Evolutionary conservation across 176 grass and related monocot genomes (phyloP).

Genomic region (Eragrostis nindensis): DNA sequence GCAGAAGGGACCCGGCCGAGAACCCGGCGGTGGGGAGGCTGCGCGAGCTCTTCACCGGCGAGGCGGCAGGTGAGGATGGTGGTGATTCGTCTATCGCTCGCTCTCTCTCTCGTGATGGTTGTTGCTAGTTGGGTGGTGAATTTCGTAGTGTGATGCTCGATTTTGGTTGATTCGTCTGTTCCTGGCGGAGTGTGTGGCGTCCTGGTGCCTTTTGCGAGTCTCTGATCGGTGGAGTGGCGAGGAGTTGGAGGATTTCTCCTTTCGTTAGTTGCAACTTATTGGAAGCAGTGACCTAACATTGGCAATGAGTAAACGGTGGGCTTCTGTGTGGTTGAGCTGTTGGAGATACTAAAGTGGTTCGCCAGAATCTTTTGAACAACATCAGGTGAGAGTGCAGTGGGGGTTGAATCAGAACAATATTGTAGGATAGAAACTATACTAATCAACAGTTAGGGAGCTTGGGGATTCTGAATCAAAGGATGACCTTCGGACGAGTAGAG

Average conservation of each 20-base stretch:
- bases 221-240: too few species aligned
- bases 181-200: background rate
- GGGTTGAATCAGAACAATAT: background rate
- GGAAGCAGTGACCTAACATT: background rate
- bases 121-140: conserved; percentile 23
- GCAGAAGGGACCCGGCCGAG: conserved; percentile 12
- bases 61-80: conserved; percentile 37
- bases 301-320: background rate
- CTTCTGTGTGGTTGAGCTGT: background rate
- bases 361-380: background rate
- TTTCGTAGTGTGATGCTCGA: background rate
- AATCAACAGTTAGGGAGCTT: background rate
- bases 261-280: conserved; percentile 16
- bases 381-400: background rate
- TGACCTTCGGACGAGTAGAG: background rate
- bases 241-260: conserved; percentile 17
- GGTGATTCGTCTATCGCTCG: background rate
- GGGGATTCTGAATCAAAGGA: background rate
- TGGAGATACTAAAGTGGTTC: background rate
- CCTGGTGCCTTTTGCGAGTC: background rate
- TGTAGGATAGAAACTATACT: background rate
- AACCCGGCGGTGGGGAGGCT: conserved; percentile 48
- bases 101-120: background rate
- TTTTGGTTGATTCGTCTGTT: background rate
- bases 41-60: conserved; percentile 51